phyloP scores from a whole-genome alignment of 1,284 basidiomycete species.

The Trichosporon sp. region DNA sequence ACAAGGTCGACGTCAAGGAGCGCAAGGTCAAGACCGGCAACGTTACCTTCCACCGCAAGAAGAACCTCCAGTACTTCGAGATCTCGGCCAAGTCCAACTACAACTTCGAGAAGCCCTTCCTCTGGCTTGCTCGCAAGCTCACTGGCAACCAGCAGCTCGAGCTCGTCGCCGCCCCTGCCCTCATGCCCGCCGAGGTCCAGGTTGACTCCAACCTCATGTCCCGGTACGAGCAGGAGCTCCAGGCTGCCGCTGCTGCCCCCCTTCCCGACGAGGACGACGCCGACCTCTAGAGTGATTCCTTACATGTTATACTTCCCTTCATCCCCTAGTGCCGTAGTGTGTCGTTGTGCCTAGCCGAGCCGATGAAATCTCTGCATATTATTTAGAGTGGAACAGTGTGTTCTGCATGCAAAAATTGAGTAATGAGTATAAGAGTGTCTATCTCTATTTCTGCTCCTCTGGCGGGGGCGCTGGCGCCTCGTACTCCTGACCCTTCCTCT shows the following conservation, averaged over 20 bases:
- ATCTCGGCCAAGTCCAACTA: slow-evolving; percentile 99
- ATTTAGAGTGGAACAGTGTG: slow-evolving; percentile 7
- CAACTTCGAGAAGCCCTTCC: slow-evolving; percentile 99
- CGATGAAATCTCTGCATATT: slow-evolving; percentile 24
- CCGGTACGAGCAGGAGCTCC: slow-evolving; percentile 74
- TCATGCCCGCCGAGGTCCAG: slow-evolving; percentile 87
- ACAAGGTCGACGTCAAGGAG: slow-evolving; percentile 99
- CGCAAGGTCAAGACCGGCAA: slow-evolving; percentile 99
- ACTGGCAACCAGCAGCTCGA: slow-evolving; percentile 88
- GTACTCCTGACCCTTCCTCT: slow-evolving; percentile 15
- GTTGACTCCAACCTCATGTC: slow-evolving; percentile 73
- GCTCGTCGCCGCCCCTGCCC: slow-evolving; percentile 93
- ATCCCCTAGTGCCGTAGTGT: slow-evolving; percentile 11
- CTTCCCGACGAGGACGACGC: slow-evolving; percentile 50
- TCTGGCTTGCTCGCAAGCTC: slow-evolving; percentile 97
- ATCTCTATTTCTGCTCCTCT: not conserved
- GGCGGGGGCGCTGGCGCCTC: slow-evolving; percentile 9
- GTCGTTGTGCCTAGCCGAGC: slow-evolving; percentile 16
- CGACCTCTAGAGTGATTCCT: slow-evolving; percentile 36
- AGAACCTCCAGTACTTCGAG: slow-evolving; percentile 99
- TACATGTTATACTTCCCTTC: slow-evolving; percentile 5
- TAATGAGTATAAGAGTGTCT: slow-evolving; percentile 5
- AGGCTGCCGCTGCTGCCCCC: slow-evolving; percentile 52
- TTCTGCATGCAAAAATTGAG: slow-evolving; percentile 16
- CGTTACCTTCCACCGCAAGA: slow-evolving; percentile 99